These are phyloP conservation scores for Xylaria nigripes DNA, from an alignment of 495 filamentous ascomycete genomes.

Conservation along the genomic window DNA sequence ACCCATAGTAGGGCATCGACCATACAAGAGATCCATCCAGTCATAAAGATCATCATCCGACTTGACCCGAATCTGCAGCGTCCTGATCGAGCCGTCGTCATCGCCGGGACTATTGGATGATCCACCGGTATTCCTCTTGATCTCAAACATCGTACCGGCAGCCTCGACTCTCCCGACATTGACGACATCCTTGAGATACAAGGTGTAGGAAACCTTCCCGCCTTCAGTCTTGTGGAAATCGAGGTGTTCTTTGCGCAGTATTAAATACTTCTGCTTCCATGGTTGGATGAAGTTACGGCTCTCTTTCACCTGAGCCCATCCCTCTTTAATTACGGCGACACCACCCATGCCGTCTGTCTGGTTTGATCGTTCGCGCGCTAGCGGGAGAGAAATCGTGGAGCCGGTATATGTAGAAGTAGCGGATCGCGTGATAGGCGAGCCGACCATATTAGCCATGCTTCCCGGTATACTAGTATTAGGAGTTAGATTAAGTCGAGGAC, in stretches of 20 bases:
- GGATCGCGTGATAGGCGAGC: constrained; percentile 50
- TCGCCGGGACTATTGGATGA: constrained; percentile 51
- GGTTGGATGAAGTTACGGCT: constrained; percentile 69
- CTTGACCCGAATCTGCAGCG: constrained; percentile 81
- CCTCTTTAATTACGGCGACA: constrained; percentile 76
- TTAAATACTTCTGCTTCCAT: constrained; percentile 84
- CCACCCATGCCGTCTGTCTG: constrained; percentile 54
- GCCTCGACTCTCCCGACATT: constrained; percentile 80
- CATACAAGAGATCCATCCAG: constrained; percentile 96
- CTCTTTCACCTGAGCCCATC: constrained; percentile 77
- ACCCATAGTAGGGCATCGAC: constrained; percentile 91
- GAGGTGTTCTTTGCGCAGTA: constrained; percentile 77
- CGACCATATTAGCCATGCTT: constrained; percentile 68
- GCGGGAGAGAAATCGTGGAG: constrained; percentile 60
- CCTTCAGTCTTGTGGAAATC: constrained; percentile 88
- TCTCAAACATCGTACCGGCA: constrained; percentile 82
- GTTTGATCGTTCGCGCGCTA: constrained; percentile 53
- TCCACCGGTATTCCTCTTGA: constrained; percentile 63
- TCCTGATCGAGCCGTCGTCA: constrained; percentile 70
- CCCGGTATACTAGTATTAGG: constrained; percentile 64
- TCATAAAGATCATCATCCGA: constrained; percentile 93
- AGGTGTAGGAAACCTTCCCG: constrained; percentile 69
- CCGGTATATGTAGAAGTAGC: constrained; percentile 54
- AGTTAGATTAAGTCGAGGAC: constrained; percentile 69
- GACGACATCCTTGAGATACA: constrained; percentile 75